Percentiles rank a stretch among this genome's conserved stretches.
Evolutionary conservation across 2,329 filamentous ascomycete species (phyloP).

Genomic region (Fusarium newnesense): DNA sequence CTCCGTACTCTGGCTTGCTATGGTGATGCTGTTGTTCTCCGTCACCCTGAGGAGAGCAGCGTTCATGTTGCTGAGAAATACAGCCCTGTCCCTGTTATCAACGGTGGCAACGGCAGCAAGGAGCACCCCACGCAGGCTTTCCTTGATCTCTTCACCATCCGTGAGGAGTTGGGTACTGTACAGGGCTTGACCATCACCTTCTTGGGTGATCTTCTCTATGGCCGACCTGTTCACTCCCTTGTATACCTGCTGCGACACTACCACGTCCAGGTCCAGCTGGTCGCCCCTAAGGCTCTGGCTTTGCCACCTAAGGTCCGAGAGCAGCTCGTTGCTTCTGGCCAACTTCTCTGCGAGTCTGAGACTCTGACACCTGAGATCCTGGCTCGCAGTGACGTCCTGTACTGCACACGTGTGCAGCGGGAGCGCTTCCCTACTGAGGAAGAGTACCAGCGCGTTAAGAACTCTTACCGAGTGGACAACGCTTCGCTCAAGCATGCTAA

Average conservation of each 20-base stretch:
- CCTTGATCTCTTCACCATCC: constrained; percentile 97
- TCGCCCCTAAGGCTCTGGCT: constrained; percentile 80
- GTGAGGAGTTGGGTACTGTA: constrained; percentile 95
- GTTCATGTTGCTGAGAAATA: constrained; percentile 87
- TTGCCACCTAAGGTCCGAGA: constrained; percentile 81
- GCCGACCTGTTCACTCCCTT: constrained; percentile 93
- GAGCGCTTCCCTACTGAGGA: constrained; percentile 87
- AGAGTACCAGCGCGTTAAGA: constrained; percentile 88
- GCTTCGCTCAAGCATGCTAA: constrained; percentile 90
- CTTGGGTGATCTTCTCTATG: constrained; percentile 90
- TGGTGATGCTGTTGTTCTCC: constrained; percentile 93
- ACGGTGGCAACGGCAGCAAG: constrained; percentile 93
- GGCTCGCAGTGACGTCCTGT: constrained; percentile 87
- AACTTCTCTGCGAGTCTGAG: constrained; percentile 80
- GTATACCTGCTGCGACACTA: constrained; percentile 96
- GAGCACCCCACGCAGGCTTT: constrained; percentile 99
- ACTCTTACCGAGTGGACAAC: constrained; percentile 90
- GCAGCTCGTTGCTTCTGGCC: constrained; percentile 76
- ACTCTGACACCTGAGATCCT: constrained; percentile 88
- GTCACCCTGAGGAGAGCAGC: constrained; percentile 85
- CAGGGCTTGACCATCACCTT: constrained; percentile 97
- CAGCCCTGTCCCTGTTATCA: constrained; percentile 92
- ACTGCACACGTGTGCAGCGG: constrained; percentile 97
- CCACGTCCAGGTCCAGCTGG: constrained; percentile 92
- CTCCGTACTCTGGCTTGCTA: constrained; percentile 95